Conservation (phyloP, 1,284 basidiomycete species). For the Cutaneotrichosporon cavernicola region DNA sequence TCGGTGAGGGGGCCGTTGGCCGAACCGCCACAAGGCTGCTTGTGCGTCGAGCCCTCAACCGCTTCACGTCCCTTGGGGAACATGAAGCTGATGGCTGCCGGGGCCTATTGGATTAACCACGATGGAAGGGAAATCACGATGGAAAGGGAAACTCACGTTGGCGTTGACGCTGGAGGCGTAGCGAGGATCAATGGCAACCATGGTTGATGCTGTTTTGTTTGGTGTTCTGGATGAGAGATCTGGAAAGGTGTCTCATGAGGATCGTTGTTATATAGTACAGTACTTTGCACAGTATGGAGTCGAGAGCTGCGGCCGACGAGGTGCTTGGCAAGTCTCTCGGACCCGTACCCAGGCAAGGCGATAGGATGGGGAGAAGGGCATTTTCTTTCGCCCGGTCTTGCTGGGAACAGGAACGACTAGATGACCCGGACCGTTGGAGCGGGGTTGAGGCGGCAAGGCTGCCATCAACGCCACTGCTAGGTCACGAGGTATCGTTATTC, state of each 20-base stretch:
- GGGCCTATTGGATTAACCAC: neutral
- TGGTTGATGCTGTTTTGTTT: neutral
- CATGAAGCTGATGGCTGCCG: neutral
- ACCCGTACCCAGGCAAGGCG: neutral
- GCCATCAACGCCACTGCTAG: neutral
- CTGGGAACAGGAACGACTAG: neutral
- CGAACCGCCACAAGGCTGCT: constrained; percentile 14
- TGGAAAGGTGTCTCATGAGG: neutral
- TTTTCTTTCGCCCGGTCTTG: neutral
- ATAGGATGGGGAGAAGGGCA: neutral
- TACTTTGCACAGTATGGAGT: neutral
- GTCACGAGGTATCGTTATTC: neutral
- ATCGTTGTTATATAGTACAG: neutral
- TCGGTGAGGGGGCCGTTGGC: constrained; percentile 9
- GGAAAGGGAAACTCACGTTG: neutral
- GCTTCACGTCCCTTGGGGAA: constrained; percentile 3
- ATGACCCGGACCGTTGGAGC: neutral
- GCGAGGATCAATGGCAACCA: neutral
- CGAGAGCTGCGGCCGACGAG: neutral
- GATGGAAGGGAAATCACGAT: neutral
- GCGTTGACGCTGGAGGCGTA: neutral
- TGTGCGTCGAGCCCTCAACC: constrained; percentile 4
- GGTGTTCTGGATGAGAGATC: neutral
- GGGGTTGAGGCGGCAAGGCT: no score
- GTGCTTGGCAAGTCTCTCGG: neutral